Percentiles rank a stretch among this genome's conserved stretches.
Conservation (phyloP, 352 stramenopile genomes). For the Phytophthora sp. region DNA sequence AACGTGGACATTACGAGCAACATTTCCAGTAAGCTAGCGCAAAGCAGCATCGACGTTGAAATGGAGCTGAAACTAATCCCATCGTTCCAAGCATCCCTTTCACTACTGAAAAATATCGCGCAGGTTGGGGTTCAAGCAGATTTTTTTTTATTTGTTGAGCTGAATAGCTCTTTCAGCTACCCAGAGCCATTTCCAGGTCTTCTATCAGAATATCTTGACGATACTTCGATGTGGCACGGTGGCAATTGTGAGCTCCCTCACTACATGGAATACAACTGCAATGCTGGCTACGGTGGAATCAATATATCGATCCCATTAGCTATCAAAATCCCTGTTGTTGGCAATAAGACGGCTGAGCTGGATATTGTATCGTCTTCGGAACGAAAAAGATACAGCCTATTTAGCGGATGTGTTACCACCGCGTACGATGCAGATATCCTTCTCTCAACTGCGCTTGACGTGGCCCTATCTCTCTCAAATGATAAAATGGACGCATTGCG, state of each 20-base stretch:
- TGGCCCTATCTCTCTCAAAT: constrained; percentile 9
- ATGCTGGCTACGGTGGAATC: constrained; percentile 32
- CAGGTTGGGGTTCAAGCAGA: constrained; percentile 24
- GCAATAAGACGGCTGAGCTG: constrained; percentile 4
- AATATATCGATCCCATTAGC: constrained; percentile 33
- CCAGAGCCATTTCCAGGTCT: constrained; percentile 23
- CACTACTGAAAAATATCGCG: constrained; percentile 20
- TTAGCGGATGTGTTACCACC: constrained; percentile 31
- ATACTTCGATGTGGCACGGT: constrained; percentile 24
- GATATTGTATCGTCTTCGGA: constrained; percentile 23
- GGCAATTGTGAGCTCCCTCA: constrained; percentile 28
- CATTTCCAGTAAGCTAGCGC: constrained; percentile 25
- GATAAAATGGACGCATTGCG: constrained; percentile 12
- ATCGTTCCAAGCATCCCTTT: constrained; percentile 26
- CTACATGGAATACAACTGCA: constrained; percentile 40
- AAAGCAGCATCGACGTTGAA: constrained; percentile 29
- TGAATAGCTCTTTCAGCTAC: constrained; percentile 29
- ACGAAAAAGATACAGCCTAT: constrained; percentile 22
- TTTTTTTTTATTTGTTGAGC: constrained; percentile 26
- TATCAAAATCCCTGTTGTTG: constrained; percentile 6
- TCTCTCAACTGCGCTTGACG: constrained; percentile 10
- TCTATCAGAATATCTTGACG: constrained; percentile 21
- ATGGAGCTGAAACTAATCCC: constrained; percentile 24
- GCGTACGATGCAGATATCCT: constrained; percentile 31
- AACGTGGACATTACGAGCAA: constrained; percentile 24